A percentile compares a stretch with the other conserved stretches of the same genome.
phyloP scores from a whole-genome alignment of 2,329 filamentous ascomycete genomes.

The Apiospora pterosperma region DNA sequence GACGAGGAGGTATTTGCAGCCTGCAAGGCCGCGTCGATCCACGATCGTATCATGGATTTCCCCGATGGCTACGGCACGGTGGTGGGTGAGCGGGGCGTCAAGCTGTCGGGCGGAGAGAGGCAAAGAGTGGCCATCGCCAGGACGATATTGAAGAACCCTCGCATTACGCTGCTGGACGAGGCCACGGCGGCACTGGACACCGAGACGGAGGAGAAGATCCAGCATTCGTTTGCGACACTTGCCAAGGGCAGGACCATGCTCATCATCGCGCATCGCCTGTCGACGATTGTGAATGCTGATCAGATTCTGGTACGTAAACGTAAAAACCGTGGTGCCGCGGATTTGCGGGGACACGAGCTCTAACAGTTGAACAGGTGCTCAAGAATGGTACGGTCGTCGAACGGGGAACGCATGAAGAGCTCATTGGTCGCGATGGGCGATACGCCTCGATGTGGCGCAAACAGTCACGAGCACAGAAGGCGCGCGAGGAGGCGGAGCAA shows the following conservation, averaged over 20 bases:
- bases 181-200: conserved; percentile 68
- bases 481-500: conserved; percentile 11
- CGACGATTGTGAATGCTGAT: conserved; percentile 54
- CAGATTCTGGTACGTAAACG: conserved; percentile 42
- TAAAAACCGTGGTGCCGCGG: too few species aligned
- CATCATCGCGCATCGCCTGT: conserved; percentile 54
- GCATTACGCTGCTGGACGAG: conserved; percentile 69
- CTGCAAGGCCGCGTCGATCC: conserved; percentile 53
- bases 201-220: conserved; percentile 56
- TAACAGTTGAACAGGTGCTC: conserved; percentile 23
- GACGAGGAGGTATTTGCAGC: conserved; percentile 54
- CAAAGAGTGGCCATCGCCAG: conserved; percentile 60
- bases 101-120: conserved; percentile 57
- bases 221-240: conserved; percentile 47
- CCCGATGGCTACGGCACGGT: conserved; percentile 37
- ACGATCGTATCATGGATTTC: conserved; percentile 55
- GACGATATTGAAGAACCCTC: conserved; percentile 65
- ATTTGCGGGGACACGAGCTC: too few species aligned
- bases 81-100: conserved; percentile 23
- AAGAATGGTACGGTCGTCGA: conserved; percentile 49
- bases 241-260: conserved; percentile 49
- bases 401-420: conserved; percentile 44
- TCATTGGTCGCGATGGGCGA: conserved; percentile 40
- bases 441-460: conserved; percentile 53
- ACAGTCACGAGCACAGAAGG: conserved; percentile 41